Percentiles rank a stretch among this genome's conserved stretches.
These are phyloP conservation scores for Bjerkandera adusta DNA, from an alignment of 1,284 basidiomycete genomes.

Conservation along the genomic window DNA sequence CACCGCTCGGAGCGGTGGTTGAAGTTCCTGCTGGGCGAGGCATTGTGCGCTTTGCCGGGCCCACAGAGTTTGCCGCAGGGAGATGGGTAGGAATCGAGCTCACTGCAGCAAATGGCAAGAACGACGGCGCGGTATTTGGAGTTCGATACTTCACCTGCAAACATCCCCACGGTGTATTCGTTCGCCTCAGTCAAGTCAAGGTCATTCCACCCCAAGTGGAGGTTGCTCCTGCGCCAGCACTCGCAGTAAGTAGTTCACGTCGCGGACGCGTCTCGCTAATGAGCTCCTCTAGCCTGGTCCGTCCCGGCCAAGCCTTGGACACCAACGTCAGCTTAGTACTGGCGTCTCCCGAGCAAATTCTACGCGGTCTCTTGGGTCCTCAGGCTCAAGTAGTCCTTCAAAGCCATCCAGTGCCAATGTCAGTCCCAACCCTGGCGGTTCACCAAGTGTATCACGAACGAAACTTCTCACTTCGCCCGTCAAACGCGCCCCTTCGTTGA, in stretches of 20 bases:
- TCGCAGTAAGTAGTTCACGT: constrained; percentile 25
- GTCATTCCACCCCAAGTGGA: constrained; percentile 48
- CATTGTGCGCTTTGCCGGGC: constrained; percentile 83
- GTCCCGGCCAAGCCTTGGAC: constrained; percentile 29
- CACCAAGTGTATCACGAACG: constrained; percentile 25
- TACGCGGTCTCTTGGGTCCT: constrained; percentile 32
- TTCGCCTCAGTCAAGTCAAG: constrained; percentile 86
- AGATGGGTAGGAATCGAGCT: constrained; percentile 97
- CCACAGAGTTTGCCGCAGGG: constrained; percentile 84
- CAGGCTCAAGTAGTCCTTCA: constrained; percentile 39
- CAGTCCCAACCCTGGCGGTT: constrained; percentile 16
- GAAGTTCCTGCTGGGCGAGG: constrained; percentile 80
- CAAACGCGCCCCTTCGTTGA: constrained; percentile 39
- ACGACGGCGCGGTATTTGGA: constrained; percentile 89
- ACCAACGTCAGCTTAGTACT: constrained; percentile 39
- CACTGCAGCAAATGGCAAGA: constrained; percentile 84
- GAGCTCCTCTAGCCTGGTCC: constrained; percentile 19
- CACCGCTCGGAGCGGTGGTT: constrained; percentile 61
- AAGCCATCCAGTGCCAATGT: constrained; percentile 27
- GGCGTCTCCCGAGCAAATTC: constrained; percentile 35
- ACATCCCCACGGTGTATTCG: constrained; percentile 84
- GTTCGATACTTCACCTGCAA: constrained; percentile 84
- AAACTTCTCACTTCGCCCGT: constrained; percentile 34
- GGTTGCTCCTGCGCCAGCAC: constrained; percentile 26
- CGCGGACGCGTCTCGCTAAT: neutral